These are phyloP conservation scores for Candida nemodendra DNA, from an alignment of 805 yeast genomes.

Conservation along the genomic window DNA sequence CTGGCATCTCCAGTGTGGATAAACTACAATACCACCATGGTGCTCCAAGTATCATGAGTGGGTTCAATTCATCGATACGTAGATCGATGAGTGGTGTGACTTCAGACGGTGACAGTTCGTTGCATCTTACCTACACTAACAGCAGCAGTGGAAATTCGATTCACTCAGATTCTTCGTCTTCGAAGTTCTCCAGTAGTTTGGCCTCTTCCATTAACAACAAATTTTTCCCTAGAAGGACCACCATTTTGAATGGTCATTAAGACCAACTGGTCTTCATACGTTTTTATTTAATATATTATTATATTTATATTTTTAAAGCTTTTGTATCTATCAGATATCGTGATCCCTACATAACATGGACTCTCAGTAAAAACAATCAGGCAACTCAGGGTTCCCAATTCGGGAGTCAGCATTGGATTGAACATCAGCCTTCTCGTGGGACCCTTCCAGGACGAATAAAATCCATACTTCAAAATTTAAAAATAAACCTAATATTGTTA, in stretches of 20 bases:
- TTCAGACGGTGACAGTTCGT: conserved; percentile 2
- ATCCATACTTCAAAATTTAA: too few relatives aligned
- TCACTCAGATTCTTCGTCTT: conserved; percentile 19
- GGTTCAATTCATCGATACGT: conserved; percentile 7
- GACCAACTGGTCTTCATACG: neutral
- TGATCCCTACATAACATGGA: too few relatives aligned
- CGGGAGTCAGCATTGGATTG: too few relatives aligned
- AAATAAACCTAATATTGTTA: too few relatives aligned
- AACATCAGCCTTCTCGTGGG: too few relatives aligned
- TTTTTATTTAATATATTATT: neutral
- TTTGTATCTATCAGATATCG: too few relatives aligned
- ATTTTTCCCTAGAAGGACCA: conserved; percentile 11
- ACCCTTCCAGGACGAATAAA: too few relatives aligned
- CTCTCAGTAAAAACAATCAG: too few relatives aligned
- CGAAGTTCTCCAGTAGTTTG: conserved; percentile 15
- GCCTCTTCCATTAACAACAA: conserved; percentile 6
- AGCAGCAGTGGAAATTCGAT: conserved; percentile 12
- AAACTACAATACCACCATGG: conserved; percentile 4
- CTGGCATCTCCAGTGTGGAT: conserved; percentile 18
- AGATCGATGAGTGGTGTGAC: conserved; percentile 6
- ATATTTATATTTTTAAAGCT: too few relatives aligned
- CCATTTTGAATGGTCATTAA: conserved; percentile 9
- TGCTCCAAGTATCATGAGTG: neutral
- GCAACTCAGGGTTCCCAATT: too few relatives aligned
- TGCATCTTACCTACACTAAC: conserved; percentile 11